Conservation (phyloP, 2,329 filamentous ascomycete genomes). For the Emydomyces testavorans region DNA sequence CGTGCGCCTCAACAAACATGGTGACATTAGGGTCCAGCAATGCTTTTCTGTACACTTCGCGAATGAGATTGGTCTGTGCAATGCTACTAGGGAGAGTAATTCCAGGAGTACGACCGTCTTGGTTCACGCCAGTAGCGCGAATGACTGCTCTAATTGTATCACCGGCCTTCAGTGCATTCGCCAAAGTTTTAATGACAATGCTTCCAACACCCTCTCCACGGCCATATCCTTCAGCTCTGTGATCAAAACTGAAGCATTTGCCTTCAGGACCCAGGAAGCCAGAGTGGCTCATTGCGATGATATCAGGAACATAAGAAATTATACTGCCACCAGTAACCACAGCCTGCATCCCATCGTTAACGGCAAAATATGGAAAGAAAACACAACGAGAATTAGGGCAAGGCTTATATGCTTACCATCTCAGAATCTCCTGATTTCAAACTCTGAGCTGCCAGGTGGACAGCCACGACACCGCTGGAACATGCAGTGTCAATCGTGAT, state of each 20-base stretch:
- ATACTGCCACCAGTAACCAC: slow-evolving; percentile 15
- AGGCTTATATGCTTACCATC: slow-evolving; percentile 15
- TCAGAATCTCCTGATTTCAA: slow-evolving; percentile 18
- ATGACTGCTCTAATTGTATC: slow-evolving; percentile 27
- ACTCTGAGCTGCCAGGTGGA: slow-evolving; percentile 19
- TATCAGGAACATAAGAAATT: slow-evolving; percentile 11
- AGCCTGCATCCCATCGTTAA: slow-evolving; percentile 2
- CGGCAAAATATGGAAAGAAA: background rate
- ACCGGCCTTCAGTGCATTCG: slow-evolving; percentile 22
- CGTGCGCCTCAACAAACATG: slow-evolving; percentile 17
- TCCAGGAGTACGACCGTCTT: slow-evolving; percentile 19
- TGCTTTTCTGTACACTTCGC: slow-evolving; percentile 24
- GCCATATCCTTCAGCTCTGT: slow-evolving; percentile 34
- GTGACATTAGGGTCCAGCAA: slow-evolving; percentile 17
- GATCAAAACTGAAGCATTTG: slow-evolving; percentile 26
- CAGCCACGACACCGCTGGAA: slow-evolving; percentile 22
- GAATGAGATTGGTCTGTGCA: slow-evolving; percentile 20
- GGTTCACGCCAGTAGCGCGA: slow-evolving; percentile 19
- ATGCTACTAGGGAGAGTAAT: slow-evolving; percentile 19
- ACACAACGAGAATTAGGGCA: slow-evolving; percentile 7
- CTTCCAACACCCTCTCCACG: slow-evolving; percentile 28
- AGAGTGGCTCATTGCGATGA: slow-evolving; percentile 15
- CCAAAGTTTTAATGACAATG: slow-evolving; percentile 23
- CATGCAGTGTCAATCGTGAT: slow-evolving; percentile 23
- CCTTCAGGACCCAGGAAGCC: slow-evolving; percentile 20